A percentile compares a stretch with the other conserved stretches of the same genome.
Conservation (phyloP, 805 yeast species). For the Wickerhamomyces hampshirensis region DNA sequence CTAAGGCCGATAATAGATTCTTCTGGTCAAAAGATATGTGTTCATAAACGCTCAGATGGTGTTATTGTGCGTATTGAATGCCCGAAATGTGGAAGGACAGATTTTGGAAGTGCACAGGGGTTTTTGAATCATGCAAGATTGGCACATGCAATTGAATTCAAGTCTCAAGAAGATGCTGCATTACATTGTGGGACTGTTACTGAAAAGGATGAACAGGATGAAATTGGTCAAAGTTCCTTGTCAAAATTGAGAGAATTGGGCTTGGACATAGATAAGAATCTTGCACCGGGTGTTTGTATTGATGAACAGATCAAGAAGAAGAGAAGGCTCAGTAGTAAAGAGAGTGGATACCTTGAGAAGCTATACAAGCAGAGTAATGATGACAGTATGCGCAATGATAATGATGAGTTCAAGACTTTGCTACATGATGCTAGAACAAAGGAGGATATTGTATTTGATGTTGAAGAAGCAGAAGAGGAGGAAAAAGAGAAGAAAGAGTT, state of each 20-base stretch:
- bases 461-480: too few species aligned
- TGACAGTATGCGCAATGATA: conserved; percentile 2
- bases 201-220: conserved; percentile 52
- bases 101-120: conserved; percentile 77
- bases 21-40: conserved; percentile 39
- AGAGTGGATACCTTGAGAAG: conserved; percentile 13
- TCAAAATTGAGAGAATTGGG: conserved; percentile 30
- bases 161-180: conserved; percentile 73
- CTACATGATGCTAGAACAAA: conserved; percentile 21
- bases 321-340: conserved; percentile 6
- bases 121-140: conserved; percentile 72
- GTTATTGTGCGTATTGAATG: conserved; percentile 64
- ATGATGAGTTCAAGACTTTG: conserved; percentile 16
- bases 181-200: conserved; percentile 55
- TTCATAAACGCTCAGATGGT: conserved; percentile 67
- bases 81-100: conserved; percentile 59
- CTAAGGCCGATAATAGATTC: conserved; percentile 45
- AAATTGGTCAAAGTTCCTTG: conserved; percentile 39
- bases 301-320: conserved; percentile 17
- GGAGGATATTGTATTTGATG: conserved; percentile 14
- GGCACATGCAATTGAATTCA: conserved; percentile 66
- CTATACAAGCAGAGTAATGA: conserved; percentile 6
- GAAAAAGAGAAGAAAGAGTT: too few species aligned
- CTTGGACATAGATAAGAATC: conserved; percentile 38
- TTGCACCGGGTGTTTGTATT: conserved; percentile 23